Percentiles rank a stretch among this genome's conserved stretches.
Evolutionary conservation across 2,329 filamentous ascomycete genomes (phyloP).

Genomic region (Fusarium pseudograminearum): DNA sequence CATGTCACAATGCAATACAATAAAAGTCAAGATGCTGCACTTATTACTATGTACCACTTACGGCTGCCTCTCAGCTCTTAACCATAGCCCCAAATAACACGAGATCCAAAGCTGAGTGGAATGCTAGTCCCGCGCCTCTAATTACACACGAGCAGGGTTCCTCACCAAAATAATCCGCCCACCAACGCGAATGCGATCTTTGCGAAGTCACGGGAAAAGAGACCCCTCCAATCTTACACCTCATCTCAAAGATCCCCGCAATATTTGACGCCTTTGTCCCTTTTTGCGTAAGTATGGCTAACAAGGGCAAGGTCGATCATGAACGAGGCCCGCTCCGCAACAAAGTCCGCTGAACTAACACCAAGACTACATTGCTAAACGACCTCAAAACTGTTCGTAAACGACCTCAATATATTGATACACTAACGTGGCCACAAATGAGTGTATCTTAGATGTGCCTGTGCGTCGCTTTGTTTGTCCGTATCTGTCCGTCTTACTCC

Average conservation of each 20-base stretch:
- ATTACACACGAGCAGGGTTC: constrained; percentile 15
- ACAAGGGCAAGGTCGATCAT: constrained; percentile 22
- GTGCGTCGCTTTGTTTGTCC: background rate
- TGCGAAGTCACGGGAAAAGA: constrained; percentile 20
- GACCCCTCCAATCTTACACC: constrained; percentile 30
- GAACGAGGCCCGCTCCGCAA: constrained; percentile 10
- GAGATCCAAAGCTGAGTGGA: background rate
- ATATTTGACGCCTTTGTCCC: background rate
- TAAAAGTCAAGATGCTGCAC: background rate
- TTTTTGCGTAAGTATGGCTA: background rate
- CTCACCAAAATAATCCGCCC: constrained; percentile 3
- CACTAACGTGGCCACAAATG: background rate
- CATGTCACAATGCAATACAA: background rate
- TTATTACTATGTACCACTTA: background rate
- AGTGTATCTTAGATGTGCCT: background rate
- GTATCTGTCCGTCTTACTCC: background rate
- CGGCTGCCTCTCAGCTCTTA: background rate
- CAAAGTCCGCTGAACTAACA: constrained; percentile 32
- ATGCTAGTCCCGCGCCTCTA: constrained; percentile 3
- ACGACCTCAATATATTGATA: constrained; percentile 6
- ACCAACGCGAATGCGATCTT: constrained; percentile 32
- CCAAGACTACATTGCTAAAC: background rate
- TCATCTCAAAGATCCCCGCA: constrained; percentile 18
- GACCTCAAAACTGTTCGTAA: background rate
- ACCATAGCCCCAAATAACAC: background rate